Evolutionary conservation across 2,329 filamentous ascomycete genomes (phyloP).

Genomic region (Neopestalotiopsis clavispora): DNA sequence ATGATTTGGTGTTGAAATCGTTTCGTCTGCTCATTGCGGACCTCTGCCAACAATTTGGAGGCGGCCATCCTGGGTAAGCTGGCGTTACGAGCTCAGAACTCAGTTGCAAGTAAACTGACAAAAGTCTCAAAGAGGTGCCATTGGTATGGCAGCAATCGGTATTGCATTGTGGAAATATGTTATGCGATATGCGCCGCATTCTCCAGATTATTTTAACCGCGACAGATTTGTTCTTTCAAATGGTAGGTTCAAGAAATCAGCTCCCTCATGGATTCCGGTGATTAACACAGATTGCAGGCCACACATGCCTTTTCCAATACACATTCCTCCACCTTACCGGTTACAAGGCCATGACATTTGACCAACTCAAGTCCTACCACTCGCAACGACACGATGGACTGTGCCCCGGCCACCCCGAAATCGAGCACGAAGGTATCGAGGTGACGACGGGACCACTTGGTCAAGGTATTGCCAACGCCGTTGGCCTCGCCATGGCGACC

Average conservation of each 20-base stretch:
- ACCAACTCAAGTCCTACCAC: slow-evolving; percentile 58
- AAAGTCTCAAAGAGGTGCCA: slow-evolving; percentile 25
- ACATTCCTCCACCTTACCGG: slow-evolving; percentile 54
- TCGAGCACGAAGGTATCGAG: slow-evolving; percentile 59
- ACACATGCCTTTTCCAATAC: slow-evolving; percentile 57
- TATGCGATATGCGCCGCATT: slow-evolving; percentile 61
- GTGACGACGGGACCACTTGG: slow-evolving; percentile 62
- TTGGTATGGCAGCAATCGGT: slow-evolving; percentile 42
- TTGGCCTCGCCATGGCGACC: slow-evolving; percentile 59
- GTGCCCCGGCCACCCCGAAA: slow-evolving; percentile 59
- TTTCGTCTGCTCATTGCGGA: slow-evolving; percentile 70
- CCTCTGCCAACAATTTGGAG: slow-evolving; percentile 71
- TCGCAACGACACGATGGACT: slow-evolving; percentile 44
- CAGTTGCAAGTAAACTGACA: neutral
- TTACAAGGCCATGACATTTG: slow-evolving; percentile 55
- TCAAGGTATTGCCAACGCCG: slow-evolving; percentile 61
- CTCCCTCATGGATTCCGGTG: neutral
- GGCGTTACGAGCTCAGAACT: no score
- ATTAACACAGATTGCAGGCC: slow-evolving; percentile 32
- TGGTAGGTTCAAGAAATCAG: slow-evolving; percentile 33
- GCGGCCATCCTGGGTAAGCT: slow-evolving; percentile 69
- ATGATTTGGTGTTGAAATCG: slow-evolving; percentile 59
- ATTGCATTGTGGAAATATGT: slow-evolving; percentile 59
- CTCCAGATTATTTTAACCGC: slow-evolving; percentile 59
- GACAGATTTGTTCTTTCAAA: slow-evolving; percentile 66